A percentile compares a stretch with the other conserved stretches of the same genome.
These are phyloP conservation scores for Gyrodon lividus DNA, from an alignment of 768 basidiomycete species.

Conservation along the genomic window DNA sequence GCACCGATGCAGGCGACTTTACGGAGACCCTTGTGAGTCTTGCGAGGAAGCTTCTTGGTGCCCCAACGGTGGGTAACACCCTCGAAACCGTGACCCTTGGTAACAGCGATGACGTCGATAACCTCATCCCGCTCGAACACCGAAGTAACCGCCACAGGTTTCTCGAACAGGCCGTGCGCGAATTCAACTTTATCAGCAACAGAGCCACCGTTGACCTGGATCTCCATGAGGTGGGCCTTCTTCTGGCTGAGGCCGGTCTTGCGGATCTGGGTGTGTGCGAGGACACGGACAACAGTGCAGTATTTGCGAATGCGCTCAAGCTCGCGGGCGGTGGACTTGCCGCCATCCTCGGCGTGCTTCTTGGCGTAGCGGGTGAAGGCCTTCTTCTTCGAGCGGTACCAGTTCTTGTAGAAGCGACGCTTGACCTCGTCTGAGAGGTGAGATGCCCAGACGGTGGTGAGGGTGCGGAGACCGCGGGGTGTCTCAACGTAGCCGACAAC, in stretches of 20 bases:
- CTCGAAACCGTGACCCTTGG: slow-evolving; percentile 99
- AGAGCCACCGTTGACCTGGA: slow-evolving; percentile 97
- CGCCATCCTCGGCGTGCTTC: slow-evolving; percentile 95
- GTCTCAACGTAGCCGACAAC: slow-evolving; percentile 99
- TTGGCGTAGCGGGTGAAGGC: slow-evolving; percentile 99
- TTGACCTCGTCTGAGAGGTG: slow-evolving; percentile 98
- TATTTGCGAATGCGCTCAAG: slow-evolving; percentile 99
- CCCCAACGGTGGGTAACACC: slow-evolving; percentile 99
- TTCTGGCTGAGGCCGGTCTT: slow-evolving; percentile 98
- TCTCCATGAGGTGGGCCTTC: slow-evolving; percentile 99
- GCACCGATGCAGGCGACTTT: slow-evolving; percentile 99
- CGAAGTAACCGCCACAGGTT: slow-evolving; percentile 79
- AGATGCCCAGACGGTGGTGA: slow-evolving; percentile 98
- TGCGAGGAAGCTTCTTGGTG: slow-evolving; percentile 96
- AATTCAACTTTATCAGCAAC: slow-evolving; percentile 97
- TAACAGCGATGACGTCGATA: slow-evolving; percentile 96
- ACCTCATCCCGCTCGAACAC: slow-evolving; percentile 98
- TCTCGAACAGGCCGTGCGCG: slow-evolving; percentile 93
- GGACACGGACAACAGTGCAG: slow-evolving; percentile 99
- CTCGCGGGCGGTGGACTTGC: slow-evolving; percentile 90
- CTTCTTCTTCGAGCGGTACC: slow-evolving; percentile 99
- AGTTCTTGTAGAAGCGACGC: slow-evolving; percentile 99
- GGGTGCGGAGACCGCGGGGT: slow-evolving; percentile 95
- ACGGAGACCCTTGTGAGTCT: slow-evolving; percentile 99
- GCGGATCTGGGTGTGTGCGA: slow-evolving; percentile 98